A percentile compares a stretch with the other conserved stretches of the same genome.
Conservation (phyloP, 345 rosid genomes). For the Eucalyptus regnans region DNA sequence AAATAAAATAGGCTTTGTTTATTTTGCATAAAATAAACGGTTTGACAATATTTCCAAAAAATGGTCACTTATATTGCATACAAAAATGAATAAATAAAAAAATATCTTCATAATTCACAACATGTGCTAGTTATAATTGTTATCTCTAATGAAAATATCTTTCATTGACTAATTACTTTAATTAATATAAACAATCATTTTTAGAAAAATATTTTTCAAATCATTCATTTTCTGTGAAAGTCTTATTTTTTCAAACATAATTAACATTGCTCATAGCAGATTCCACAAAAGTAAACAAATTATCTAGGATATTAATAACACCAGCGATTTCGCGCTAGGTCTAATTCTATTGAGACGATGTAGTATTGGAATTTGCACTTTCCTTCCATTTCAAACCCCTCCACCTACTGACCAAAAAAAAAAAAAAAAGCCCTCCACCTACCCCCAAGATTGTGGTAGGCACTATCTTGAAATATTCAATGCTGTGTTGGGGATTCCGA, state of each 20-base stretch:
- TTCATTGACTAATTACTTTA: too few relatives aligned
- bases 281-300: too few relatives aligned
- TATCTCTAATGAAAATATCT: too few relatives aligned
- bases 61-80: fast-evolving
- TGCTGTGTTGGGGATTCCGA: background rate
- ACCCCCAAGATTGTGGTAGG: background rate
- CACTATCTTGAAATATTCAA: background rate
- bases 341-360: too few relatives aligned
- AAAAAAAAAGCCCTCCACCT: too few relatives aligned
- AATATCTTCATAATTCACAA: background rate
- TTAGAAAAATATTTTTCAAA: too few relatives aligned
- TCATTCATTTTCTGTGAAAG: fast-evolving
- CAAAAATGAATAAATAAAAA: too few relatives aligned
- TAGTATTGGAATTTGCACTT: too few relatives aligned
- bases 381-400: too few relatives aligned
- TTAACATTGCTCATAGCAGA: background rate
- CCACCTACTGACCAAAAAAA: too few relatives aligned
- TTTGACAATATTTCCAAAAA: background rate
- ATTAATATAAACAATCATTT: fast-evolving
- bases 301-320: background rate
- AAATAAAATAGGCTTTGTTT: background rate
- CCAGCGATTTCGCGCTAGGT: fast-evolving
- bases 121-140: background rate
- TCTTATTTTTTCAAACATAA: background rate
- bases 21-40: too few relatives aligned